phyloP scores from a whole-genome alignment of 1,284 basidiomycete species.

The Marasmius tenuissimus region DNA sequence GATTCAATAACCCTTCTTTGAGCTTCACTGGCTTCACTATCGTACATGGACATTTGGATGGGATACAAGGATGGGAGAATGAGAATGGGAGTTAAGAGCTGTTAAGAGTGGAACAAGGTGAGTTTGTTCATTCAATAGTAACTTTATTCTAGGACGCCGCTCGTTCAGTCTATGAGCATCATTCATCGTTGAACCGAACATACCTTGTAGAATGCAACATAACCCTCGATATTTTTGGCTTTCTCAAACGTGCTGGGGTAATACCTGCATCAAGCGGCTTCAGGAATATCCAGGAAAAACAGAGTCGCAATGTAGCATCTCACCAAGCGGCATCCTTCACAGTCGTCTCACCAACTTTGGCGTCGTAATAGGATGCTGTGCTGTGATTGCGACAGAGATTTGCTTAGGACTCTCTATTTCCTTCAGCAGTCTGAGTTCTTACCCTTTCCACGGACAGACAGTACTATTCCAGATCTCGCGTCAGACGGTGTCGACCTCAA shows the following conservation, averaged over 20 bases:
- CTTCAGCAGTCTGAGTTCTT: slow-evolving; percentile 9
- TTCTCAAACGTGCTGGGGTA: slow-evolving; percentile 50
- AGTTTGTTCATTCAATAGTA: background rate
- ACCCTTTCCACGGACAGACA: slow-evolving; percentile 70
- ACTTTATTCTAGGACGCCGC: background rate
- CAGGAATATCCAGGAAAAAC: background rate
- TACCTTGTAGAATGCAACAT: slow-evolving; percentile 70
- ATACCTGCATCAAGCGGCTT: slow-evolving; percentile 45
- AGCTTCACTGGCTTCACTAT: background rate
- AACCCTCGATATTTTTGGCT: slow-evolving; percentile 55
- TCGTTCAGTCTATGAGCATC: background rate
- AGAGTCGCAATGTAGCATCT: slow-evolving; percentile 17
- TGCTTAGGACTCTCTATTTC: background rate
- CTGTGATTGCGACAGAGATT: slow-evolving; percentile 29
- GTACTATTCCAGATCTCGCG: slow-evolving; percentile 35
- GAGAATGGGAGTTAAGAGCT: background rate
- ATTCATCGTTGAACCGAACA: background rate
- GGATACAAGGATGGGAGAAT: too few species aligned
- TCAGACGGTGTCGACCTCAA: slow-evolving; percentile 6
- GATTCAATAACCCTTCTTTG: background rate
- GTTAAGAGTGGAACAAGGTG: background rate
- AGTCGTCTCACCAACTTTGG: slow-evolving; percentile 42
- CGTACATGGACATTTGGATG: too few species aligned
- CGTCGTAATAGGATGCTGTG: slow-evolving; percentile 62
- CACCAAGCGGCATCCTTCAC: slow-evolving; percentile 65